Base-by-base conservation (phyloP, 305 asterid genomes). In the Fraxinus xanthoxyloides region DNA sequence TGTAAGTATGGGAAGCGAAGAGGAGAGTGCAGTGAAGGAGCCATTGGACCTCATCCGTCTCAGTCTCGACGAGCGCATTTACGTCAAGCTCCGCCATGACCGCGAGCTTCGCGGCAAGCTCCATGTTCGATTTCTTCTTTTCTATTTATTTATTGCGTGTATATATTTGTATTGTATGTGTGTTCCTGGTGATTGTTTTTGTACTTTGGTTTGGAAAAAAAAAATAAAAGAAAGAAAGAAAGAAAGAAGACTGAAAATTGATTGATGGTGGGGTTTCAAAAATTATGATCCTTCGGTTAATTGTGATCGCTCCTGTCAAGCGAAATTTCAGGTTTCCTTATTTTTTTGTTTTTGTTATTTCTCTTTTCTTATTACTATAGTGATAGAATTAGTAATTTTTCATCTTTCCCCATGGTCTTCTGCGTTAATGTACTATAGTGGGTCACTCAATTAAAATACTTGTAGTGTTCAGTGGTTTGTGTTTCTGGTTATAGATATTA, bases 41-140 rank as follows among this genome's bases (percentile, higher is more conserved):
- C 98, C 99, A 0, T 87, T 96, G 94, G 99, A 96, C 87, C 97
- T 94, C 78, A 94, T 96, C 83, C 94, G 98, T 28, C 99, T 96
- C 87, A 96, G 99, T 48, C 95, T 96, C 82, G 99, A 96, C 83
- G 98, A 96, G 84, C 92, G 99, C 83, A 96, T 96, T 90, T 96
- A 94, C 84, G 98, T 96, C 85, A 94, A 96, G 91, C 98, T 96
- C 76, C 98, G 98, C 35, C 94, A 92, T 65, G 98, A 96, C 79
- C 92, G 98, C 26, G 98, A 96, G 86, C 98, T 96, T 59, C 97
- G 99, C 32, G 99, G 99, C 82, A 94, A 92, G 82, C 98, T 96
- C 56, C 99, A 96, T 76, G 99, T 96, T n/a, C 6, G 76, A n/a
- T 5, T 76, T 79, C 67, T 70, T 51, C 77, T 38, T 17, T 72